Percentiles rank a stretch among this genome's conserved stretches.
Conservation (phyloP, 2,329 filamentous ascomycete genomes). For the Didymellaceae sp. region DNA sequence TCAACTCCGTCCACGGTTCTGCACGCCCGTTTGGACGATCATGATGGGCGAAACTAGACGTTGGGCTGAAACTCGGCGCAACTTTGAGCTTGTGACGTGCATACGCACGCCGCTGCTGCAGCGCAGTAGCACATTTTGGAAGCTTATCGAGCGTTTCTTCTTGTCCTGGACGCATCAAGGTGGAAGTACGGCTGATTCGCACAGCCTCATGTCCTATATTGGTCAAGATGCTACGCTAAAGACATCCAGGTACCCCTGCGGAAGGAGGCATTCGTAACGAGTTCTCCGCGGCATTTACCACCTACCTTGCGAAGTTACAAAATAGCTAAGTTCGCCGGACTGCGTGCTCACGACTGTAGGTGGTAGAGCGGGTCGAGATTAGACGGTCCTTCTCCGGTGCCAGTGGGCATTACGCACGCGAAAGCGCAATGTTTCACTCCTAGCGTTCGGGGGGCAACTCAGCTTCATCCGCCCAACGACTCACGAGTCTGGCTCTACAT, state of each 20-base stretch:
- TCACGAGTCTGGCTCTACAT: background rate
- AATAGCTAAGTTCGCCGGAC: too few relatives aligned
- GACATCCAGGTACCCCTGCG: background rate
- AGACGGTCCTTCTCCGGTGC: background rate
- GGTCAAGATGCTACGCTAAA: background rate
- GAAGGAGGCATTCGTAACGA: too few relatives aligned
- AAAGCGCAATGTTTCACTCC: slow-evolving; percentile 3
- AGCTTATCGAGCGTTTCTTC: slow-evolving; percentile 5
- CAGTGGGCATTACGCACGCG: background rate
- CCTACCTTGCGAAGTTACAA: too few relatives aligned
- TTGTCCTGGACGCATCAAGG: background rate
- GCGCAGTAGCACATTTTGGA: slow-evolving; percentile 4
- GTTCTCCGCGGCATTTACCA: background rate
- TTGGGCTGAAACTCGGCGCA: slow-evolving; percentile 12
- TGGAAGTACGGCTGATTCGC: background rate
- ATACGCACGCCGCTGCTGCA: slow-evolving; percentile 4
- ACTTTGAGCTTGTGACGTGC: slow-evolving; percentile 11
- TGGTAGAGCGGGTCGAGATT: too few relatives aligned
- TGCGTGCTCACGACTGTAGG: too few relatives aligned
- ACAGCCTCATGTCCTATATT: background rate
- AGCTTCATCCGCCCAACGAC: slow-evolving; percentile 1
- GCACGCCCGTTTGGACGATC: slow-evolving; percentile 6
- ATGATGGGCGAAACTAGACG: background rate
- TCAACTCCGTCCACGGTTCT: slow-evolving; percentile 1
- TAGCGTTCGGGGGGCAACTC: slow-evolving; percentile 1